Evolutionary conservation across 805 yeast genomes (phyloP), one percentile per base, ranked within the genome.

Genomic region (Saccharomycodes ludwigii): DNA sequence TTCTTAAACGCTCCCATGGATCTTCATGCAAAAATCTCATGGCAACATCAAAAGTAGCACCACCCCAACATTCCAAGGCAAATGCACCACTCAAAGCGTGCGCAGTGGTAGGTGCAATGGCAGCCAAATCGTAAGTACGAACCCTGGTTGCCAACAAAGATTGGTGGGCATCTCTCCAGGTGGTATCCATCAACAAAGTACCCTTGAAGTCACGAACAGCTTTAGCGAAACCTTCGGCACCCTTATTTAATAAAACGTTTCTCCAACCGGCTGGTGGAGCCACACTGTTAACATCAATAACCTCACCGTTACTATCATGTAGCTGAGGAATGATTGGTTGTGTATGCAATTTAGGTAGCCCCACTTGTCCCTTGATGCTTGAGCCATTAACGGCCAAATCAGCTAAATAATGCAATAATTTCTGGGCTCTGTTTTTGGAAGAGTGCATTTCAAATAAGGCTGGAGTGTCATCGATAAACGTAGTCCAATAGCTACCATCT

Each of bases 131-230:
- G 45, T 81, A 71, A 16, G 98, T 91, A 63, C 99, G 76, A 23
- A 91, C 93, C 62, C 98, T 80, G 25, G 99, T 91, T 7, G 99
- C 99, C 51, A 91, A 68, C 46, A 91, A 64, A 16, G 96, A 86
- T 68, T 91, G 99, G 63, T 91, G 98, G 22, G 98, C 98, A 61
- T 91, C 99, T 75, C 99, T 84, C 99, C 99, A 91, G 7, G 99
- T 91, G 34, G 99, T 91, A 59, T 91, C 99, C 83, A 93, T 91
- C 48, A 91, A 63, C 57, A 91, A 66, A 43, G 94, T 77, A 49
- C 98, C 98, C 33, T 82, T 64, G 61, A 73, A 76, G 12, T 63
- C 58, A 56, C 96, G 75, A 37, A 91, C 94, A 48, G 82, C 77
- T 61, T 76, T 69, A 45, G 96, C 95, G 53, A 91, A 91, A 20